Base-by-base conservation (phyloP, 164 flowering plant genomes). In the Vitis rotundifolia region DNA sequence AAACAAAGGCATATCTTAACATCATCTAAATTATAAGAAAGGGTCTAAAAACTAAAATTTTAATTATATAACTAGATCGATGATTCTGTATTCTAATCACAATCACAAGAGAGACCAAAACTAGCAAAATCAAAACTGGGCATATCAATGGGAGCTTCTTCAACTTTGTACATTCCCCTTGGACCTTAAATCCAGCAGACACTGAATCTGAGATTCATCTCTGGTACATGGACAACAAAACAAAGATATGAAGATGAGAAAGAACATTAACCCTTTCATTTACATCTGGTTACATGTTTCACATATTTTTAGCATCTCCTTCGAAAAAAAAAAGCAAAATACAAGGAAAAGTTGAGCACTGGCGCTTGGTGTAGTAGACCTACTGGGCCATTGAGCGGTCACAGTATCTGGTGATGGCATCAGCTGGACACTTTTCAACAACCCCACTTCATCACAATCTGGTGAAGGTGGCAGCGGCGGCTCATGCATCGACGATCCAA, bases 331-430 rank as follows among this genome's bases (percentile, higher is more conserved):
- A 9, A 9, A 50, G 9, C 53, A 60, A 22, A 59, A 2, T 11
- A 14, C 11, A 19, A 31, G 37, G 9, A 1, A 49, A 66, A 22
- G 13, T 60, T 47, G 73, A 15, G 44, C 49, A 74, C 81, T 78
- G 47, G 62, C 19, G 69, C 70, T 80, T 31, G 82, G 71, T 64
- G 86, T 80, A 5, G 81, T 78, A 12, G 73, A 66, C 9, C 66
- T 59, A 62, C 83, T 86, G 51, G 22, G 56, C 86, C 85, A 83
- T 51, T 70, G 71, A 19, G 68, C 74, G 22, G 73, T 79, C 31
- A 85, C 86, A 9, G 84, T 59, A 26, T 0, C 58, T 22, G 89
- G 89, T 26, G 84, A 86, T 18, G 71, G 60, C 11, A 71, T 77
- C 12, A 1, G 50, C 28, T 12, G 56, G 60, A 28, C 69, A 29